Conservation (phyloP, 169 alveolate species). For the Cyclospora cayetanensis region DNA sequence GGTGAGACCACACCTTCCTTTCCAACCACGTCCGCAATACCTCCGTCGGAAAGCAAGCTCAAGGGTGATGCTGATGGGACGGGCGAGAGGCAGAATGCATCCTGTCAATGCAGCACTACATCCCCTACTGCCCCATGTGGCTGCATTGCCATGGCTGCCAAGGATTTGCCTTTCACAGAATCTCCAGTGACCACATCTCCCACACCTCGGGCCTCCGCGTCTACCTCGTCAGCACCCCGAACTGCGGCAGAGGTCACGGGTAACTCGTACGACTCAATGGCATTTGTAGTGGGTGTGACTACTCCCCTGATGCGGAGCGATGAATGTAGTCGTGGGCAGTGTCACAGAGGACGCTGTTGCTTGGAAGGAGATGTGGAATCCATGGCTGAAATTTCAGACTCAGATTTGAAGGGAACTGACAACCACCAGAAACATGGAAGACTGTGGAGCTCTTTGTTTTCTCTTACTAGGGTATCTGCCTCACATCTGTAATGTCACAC, state of each 20-base stretch:
- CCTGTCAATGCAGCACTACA: neutral
- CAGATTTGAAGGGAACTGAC: neutral
- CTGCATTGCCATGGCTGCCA: neutral
- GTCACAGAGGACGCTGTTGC: conserved; percentile 33
- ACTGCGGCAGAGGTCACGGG: neutral
- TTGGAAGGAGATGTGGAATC: neutral
- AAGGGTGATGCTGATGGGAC: neutral
- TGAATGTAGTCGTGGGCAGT: conserved; percentile 10
- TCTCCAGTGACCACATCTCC: conserved; percentile 17
- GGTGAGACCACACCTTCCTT: no score
- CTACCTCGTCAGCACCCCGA: neutral
- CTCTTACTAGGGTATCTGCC: conserved; percentile 40
- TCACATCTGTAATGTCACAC: neutral
- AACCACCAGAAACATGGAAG: neutral
- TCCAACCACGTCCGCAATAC: neutral
- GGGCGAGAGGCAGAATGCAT: neutral
- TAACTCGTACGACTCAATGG: neutral
- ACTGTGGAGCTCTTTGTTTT: conserved; percentile 8
- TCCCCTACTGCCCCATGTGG: neutral
- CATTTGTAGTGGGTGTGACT: neutral
- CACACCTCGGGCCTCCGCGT: neutral
- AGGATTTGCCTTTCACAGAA: conserved; percentile 29
- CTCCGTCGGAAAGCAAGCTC: neutral
- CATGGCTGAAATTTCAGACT: neutral
- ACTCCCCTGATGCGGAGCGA: neutral